Conservation (phyloP, 148 eudicot species). For the Spergularia marina region DNA sequence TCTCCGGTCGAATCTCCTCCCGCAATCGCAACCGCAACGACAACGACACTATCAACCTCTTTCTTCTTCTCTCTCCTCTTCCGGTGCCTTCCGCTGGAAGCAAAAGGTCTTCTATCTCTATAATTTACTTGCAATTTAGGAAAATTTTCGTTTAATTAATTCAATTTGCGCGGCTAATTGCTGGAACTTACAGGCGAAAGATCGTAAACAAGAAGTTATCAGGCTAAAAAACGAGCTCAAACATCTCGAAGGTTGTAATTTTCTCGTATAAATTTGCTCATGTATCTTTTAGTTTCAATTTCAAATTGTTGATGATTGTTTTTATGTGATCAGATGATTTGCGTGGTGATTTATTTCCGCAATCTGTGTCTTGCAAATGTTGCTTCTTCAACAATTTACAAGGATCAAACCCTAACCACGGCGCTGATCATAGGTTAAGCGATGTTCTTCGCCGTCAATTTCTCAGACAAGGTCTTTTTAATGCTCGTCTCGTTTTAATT, state of each 20-base stretch:
- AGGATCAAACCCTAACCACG: slow-evolving; percentile 38
- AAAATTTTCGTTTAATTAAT: neutral
- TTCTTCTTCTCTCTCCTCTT: slow-evolving; percentile 26
- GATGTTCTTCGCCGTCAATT: slow-evolving; percentile 81
- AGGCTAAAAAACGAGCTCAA: slow-evolving; percentile 65
- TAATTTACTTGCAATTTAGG: neutral
- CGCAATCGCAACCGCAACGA: slow-evolving; percentile 22
- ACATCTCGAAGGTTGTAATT: slow-evolving; percentile 58
- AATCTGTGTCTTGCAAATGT: slow-evolving; percentile 71
- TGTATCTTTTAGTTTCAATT: neutral
- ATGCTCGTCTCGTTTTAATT: neutral
- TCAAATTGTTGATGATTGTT: neutral
- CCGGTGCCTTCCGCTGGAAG: slow-evolving; percentile 63
- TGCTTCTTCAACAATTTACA: slow-evolving; percentile 69
- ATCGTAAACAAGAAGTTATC: slow-evolving; percentile 68
- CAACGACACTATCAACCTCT: neutral
- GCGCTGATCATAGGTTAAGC: slow-evolving; percentile 40
- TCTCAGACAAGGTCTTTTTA: slow-evolving; percentile 75
- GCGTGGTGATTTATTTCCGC: slow-evolving; percentile 50
- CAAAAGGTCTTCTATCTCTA: slow-evolving; percentile 43
- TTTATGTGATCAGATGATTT: slow-evolving; percentile 39
- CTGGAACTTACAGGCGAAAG: slow-evolving; percentile 60
- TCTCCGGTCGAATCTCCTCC: slow-evolving; percentile 53
- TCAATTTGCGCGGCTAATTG: neutral
- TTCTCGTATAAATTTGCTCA: neutral